These are phyloP conservation scores for Thielaviopsis populi DNA, from an alignment of 2,329 filamentous ascomycete genomes.

Conservation along the genomic window DNA sequence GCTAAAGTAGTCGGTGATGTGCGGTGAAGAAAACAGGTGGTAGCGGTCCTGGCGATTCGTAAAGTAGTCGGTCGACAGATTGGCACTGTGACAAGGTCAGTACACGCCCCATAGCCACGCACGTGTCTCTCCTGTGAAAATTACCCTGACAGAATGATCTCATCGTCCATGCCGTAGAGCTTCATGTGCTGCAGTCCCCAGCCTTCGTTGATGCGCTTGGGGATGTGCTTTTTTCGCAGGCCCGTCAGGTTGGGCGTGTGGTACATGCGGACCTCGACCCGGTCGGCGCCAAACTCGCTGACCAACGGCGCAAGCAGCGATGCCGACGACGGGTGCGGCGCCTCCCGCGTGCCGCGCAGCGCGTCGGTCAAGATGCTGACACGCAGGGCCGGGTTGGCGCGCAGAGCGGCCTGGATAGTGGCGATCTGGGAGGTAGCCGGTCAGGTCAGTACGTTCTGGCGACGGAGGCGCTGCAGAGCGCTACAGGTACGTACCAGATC, in stretches of 20 bases:
- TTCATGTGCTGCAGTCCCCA: slow-evolving; percentile 99
- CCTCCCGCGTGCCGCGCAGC: slow-evolving; percentile 79
- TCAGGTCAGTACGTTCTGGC: slow-evolving; percentile 8
- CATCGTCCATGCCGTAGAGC: slow-evolving; percentile 87
- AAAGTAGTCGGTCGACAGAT: slow-evolving; percentile 87
- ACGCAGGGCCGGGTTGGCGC: slow-evolving; percentile 56
- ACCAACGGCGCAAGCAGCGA: slow-evolving; percentile 77
- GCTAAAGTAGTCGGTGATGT: slow-evolving; percentile 70
- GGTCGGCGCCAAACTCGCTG: slow-evolving; percentile 62
- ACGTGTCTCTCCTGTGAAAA: no score
- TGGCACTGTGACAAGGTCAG: slow-evolving; percentile 45
- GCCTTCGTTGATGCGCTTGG: slow-evolving; percentile 86
- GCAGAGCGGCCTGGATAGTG: slow-evolving; percentile 60
- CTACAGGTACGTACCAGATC: slow-evolving; percentile 50
- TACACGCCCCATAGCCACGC: no score
- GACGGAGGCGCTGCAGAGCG: slow-evolving; percentile 14
- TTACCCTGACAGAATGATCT: slow-evolving; percentile 83
- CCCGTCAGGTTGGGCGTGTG: slow-evolving; percentile 94
- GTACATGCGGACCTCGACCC: slow-evolving; percentile 92
- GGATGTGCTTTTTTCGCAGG: slow-evolving; percentile 65
- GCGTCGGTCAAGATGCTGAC: slow-evolving; percentile 87
- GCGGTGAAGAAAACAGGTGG: slow-evolving; percentile 68
- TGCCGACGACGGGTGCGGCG: slow-evolving; percentile 70
- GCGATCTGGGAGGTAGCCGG: slow-evolving; percentile 39
- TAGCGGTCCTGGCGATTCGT: slow-evolving; percentile 92